Evolutionary conservation across 169 alveolate species (phyloP).

Genomic region (Neospora caninum): DNA sequence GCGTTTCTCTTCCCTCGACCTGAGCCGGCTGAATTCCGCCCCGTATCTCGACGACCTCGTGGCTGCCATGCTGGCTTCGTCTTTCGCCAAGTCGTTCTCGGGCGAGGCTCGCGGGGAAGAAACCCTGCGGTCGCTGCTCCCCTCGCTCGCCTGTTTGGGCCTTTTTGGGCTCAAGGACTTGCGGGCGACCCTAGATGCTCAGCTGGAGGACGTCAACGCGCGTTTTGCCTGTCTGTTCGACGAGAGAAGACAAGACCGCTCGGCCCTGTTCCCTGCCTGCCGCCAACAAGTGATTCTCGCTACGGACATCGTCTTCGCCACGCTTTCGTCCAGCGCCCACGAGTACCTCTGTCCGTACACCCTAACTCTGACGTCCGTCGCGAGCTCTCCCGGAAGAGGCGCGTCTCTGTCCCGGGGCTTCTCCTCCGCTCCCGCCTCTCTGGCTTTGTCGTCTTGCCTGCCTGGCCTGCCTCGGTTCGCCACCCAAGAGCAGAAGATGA

Average conservation of each 20-base stretch:
- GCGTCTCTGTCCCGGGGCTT: background rate
- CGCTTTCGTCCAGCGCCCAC: conserved; percentile 37
- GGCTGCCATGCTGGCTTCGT: background rate
- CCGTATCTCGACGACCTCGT: background rate
- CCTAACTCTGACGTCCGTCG: background rate
- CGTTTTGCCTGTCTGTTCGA: background rate
- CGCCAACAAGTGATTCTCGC: background rate
- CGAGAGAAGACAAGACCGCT: background rate
- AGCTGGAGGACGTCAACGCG: background rate
- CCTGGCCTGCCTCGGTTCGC: too few relatives aligned
- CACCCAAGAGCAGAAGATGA: background rate
- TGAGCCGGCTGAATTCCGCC: background rate
- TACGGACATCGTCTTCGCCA: conserved; percentile 23
- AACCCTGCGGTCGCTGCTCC: background rate
- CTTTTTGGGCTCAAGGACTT: background rate
- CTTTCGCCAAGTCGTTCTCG: background rate
- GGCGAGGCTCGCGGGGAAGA: background rate
- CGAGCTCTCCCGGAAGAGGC: background rate
- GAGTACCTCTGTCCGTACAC: conserved; percentile 17
- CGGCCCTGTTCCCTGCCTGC: background rate
- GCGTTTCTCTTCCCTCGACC: background rate
- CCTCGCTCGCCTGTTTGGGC: background rate
- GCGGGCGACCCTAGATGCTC: background rate
- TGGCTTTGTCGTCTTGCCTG: background rate
- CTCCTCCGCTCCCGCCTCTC: background rate